Evolutionary conservation across 352 stramenopile genomes (phyloP).

Genomic region (Pythium guiyangense): DNA sequence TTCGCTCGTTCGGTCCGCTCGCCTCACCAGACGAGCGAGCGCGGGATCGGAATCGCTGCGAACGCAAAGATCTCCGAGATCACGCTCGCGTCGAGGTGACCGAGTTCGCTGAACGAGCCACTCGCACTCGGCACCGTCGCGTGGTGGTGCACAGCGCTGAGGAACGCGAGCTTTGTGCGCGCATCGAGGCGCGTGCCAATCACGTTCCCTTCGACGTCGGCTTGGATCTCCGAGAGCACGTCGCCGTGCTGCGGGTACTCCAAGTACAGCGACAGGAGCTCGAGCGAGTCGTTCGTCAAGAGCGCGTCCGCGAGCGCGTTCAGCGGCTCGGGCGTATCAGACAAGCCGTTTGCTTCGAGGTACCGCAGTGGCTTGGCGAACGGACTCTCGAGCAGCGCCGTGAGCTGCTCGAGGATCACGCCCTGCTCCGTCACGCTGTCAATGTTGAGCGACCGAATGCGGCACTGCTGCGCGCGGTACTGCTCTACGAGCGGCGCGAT

Average conservation of each 20-base stretch:
- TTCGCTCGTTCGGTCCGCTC: too few relatives aligned
- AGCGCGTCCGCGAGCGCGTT: neutral
- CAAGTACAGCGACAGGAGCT: conserved; percentile 6
- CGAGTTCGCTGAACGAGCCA: neutral
- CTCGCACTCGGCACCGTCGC: neutral
- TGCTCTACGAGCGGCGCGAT: conserved; percentile 15
- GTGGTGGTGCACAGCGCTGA: conserved; percentile 20
- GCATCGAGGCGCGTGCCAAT: conserved; percentile 13
- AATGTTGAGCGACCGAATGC: conserved; percentile 15
- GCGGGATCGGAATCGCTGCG: conserved; percentile 4
- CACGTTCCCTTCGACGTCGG: conserved; percentile 14
- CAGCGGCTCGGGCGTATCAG: neutral
- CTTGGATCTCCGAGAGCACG: conserved; percentile 4
- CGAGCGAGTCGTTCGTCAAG: neutral
- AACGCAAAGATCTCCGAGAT: conserved; percentile 4
- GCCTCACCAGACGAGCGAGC: neutral
- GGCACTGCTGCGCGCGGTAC: conserved; percentile 11
- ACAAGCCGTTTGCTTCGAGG: conserved; percentile 5
- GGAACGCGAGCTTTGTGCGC: conserved; percentile 18
- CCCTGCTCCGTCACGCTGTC: conserved; percentile 10
- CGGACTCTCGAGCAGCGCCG: conserved; percentile 9
- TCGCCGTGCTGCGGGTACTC: conserved; percentile 1
- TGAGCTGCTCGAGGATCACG: conserved; percentile 13
- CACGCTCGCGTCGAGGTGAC: neutral
- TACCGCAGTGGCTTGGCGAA: conserved; percentile 12